Evolutionary conservation across 164 flowering plant genomes (phyloP), one percentile per base, ranked within the genome.

Genomic region (Macadamia tetraphylla): DNA sequence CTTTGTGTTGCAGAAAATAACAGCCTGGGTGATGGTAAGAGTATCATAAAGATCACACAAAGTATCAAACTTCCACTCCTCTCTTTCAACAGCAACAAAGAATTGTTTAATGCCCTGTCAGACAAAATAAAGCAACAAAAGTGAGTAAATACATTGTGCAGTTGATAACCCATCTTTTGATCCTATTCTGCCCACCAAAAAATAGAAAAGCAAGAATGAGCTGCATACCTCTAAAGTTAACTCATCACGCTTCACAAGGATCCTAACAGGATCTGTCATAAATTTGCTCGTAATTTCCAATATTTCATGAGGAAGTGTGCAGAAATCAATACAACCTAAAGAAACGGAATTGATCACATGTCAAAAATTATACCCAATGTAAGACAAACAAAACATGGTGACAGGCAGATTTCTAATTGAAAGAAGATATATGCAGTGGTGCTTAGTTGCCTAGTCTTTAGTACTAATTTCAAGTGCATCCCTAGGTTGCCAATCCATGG

Each of bases 231-330:
- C 98, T 70, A 94, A 77, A 13, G 97, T 94, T 86, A 94, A 81
- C 63, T 94, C 98, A 92, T 94, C 98, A 90, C 98, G 98, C 76
- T 94, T 94, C 65, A 94, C 98, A 74, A 94, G 96, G 65, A 94
- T 91, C 77, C 87, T 87, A 11, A 94, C 87, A 68, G 98, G 98
- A 77, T 94, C 98, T 3, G 97, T 90, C 98, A 94, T 94, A 62
- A 94, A 94, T 73, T 94, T 94, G 81, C 75, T 90, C 49, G 98
- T 94, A 8, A 94, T 94, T 85, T 94, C 98, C 86, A 94, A 69
- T 57, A 92, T 94, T 79, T 94, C 98, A 80, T 92, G 86, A 56
- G 98, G 98, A 76, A 94, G 92, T 1, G 98, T 94, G 98, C 98
- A 67, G 98, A 94, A 56, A 94, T 88, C 83, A 94, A 79, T 53